Evolutionary conservation across 805 yeast species (phyloP).

Genomic region (Jamesozyma lodderae): DNA sequence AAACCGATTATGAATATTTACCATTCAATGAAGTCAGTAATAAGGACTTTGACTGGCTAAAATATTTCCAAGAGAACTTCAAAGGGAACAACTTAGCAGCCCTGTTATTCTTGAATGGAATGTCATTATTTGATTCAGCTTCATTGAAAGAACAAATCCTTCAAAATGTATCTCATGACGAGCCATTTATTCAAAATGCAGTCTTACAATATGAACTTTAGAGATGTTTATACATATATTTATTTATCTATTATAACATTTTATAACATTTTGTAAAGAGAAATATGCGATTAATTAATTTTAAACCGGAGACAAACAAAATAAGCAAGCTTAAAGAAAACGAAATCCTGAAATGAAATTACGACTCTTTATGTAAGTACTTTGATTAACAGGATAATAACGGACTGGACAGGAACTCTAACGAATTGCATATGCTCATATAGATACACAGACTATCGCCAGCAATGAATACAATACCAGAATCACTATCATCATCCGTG

Average conservation of each 20-base stretch:
- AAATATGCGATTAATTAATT: too few relatives aligned
- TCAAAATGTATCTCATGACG: slow-evolving; percentile 12
- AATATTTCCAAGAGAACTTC: slow-evolving; percentile 13
- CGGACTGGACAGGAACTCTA: too few relatives aligned
- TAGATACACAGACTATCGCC: too few relatives aligned
- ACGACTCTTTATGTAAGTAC: too few relatives aligned
- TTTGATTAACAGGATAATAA: too few relatives aligned
- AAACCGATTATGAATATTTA: slow-evolving; percentile 16
- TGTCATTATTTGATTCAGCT: slow-evolving; percentile 2
- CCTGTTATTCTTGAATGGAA: slow-evolving; percentile 15
- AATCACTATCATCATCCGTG: slow-evolving; percentile 15
- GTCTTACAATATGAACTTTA: slow-evolving; percentile 24
- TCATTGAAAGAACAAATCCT: slow-evolving; percentile 17
- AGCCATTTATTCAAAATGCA: slow-evolving; percentile 20
- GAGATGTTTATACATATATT: neutral
- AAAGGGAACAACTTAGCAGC: slow-evolving; percentile 9
- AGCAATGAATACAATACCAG: slow-evolving; percentile 12
- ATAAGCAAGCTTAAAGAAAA: too few relatives aligned
- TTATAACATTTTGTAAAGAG: too few relatives aligned
- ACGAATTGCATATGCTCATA: too few relatives aligned
- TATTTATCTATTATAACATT: too few relatives aligned
- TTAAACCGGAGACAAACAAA: too few relatives aligned
- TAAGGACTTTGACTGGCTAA: slow-evolving; percentile 19
- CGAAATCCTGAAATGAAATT: too few relatives aligned
- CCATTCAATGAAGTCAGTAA: slow-evolving; percentile 17